These are phyloP conservation scores for Hysterium pulicare DNA, from an alignment of 2,329 filamentous ascomycete genomes.

Conservation along the genomic window DNA sequence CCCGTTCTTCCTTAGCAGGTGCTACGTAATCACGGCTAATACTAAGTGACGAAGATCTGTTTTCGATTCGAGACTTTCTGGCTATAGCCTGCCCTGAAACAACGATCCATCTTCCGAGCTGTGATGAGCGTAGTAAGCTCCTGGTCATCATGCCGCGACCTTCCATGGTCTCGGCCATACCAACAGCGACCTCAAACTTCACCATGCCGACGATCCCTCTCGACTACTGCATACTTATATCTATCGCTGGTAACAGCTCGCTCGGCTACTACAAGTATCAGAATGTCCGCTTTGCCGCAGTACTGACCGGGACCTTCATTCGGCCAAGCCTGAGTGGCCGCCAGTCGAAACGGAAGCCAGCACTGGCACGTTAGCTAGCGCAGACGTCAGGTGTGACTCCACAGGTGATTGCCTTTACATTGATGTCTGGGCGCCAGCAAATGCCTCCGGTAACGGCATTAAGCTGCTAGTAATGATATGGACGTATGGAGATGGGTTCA, in stretches of 20 bases:
- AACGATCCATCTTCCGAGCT: too few species aligned
- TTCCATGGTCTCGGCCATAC: not conserved
- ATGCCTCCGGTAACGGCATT: conserved; percentile 1
- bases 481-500: conserved; percentile 16
- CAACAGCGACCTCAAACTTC: not conserved
- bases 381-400: conserved; percentile 36
- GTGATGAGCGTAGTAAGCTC: too few species aligned
- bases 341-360: conserved; percentile 31
- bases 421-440: conserved; percentile 9
- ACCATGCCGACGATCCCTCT: conserved; percentile 19
- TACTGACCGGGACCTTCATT: conserved; percentile 17
- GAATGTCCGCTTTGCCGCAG: conserved; percentile 23
- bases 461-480: conserved; percentile 2
- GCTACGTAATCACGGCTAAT: too few species aligned
- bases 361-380: conserved; percentile 28
- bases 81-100: too few species aligned
- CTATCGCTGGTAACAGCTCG: conserved; percentile 17
- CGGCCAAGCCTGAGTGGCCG: conserved; percentile 33
- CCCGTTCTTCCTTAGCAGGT: too few species aligned
- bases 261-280: conserved; percentile 36
- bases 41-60: too few species aligned
- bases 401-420: conserved; percentile 23
- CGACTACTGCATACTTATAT: conserved; percentile 24
- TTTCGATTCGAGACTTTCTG: too few species aligned
- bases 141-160: too few species aligned